A percentile compares a stretch with the other conserved stretches of the same genome.
Evolutionary conservation across 768 basidiomycete species (phyloP).

Genomic region (Suillus tomentosus): DNA sequence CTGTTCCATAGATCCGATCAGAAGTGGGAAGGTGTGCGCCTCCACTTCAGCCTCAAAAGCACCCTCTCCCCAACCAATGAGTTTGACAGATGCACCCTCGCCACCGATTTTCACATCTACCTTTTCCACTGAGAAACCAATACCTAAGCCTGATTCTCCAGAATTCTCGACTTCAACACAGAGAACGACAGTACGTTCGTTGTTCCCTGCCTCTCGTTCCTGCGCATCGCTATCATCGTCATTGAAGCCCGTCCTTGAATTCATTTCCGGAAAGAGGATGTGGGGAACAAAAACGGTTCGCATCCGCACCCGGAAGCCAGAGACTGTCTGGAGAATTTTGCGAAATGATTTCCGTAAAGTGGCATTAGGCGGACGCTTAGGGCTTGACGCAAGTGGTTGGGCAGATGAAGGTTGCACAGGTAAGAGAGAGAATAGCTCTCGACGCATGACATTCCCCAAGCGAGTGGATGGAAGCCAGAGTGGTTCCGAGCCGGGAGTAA

Average conservation of each 20-base stretch:
- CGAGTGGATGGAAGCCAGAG: conserved; percentile 69
- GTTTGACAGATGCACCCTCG: conserved; percentile 50
- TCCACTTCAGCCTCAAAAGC: conserved; percentile 36
- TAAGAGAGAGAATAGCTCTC: conserved; percentile 64
- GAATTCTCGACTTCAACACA: conserved; percentile 90
- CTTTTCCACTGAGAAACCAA: conserved; percentile 75
- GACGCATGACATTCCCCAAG: conserved; percentile 67
- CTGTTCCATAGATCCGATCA: conserved; percentile 73
- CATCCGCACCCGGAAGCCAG: conserved; percentile 90
- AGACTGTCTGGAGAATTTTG: conserved; percentile 73
- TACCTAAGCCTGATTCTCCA: conserved; percentile 56
- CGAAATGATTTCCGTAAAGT: conserved; percentile 87
- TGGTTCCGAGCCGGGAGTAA: conserved; percentile 34
- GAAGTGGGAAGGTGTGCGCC: conserved; percentile 66
- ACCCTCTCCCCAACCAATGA: conserved; percentile 52
- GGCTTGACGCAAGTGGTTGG: conserved; percentile 44
- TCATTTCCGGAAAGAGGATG: conserved; percentile 59
- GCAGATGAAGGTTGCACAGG: conserved; percentile 43
- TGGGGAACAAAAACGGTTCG: conserved; percentile 92
- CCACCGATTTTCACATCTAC: conserved; percentile 79
- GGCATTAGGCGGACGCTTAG: conserved; percentile 51
- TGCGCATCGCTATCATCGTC: conserved; percentile 39
- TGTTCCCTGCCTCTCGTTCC: conserved; percentile 64
- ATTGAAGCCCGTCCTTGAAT: conserved; percentile 21
- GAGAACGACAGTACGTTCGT: conserved; percentile 85